Base-by-base conservation (phyloP, 257 asterid species). In the Scutellaria minor region DNA sequence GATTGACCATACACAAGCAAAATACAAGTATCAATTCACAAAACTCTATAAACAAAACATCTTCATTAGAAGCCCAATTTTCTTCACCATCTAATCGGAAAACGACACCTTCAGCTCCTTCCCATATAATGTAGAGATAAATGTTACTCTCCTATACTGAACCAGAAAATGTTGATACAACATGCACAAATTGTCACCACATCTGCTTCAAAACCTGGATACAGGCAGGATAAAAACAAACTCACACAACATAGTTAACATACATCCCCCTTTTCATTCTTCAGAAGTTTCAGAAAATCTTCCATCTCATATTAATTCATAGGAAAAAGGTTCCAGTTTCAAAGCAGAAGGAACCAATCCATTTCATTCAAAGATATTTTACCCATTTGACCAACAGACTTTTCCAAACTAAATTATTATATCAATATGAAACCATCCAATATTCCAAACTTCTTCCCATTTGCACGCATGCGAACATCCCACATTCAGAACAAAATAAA, bases 401-500 rank as follows among this genome's bases (percentile, higher is more conserved):
- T 45, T 45, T 64, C 55, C 5, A 20, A 64, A 10, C 10, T 9
- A 18, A 31, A 70, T 44, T 39, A 20, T 13, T 12, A 22, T 47
- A 27, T 60, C 72, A 37, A 9, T 35, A 22, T 24, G 7, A 72
- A 44, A 35, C 63, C 14, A 58, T 58, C 64, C 6, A 27, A 58
- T 55, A 55, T 55, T 55, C 61, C 61, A 54, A 20, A 8, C 3
- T 52, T 15, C 1, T 3, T 20, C 0, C 42, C 15, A 42, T 48
- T 39, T 46, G 46, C 61, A 39, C 53, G 64, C 54, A 39, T 37
- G 65, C 64, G 45, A 40, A 41, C 12, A 65, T 9, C 50, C 20
- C 52, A 50, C 63, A 71, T 24, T 39, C 57, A 48, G 50, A 68
- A 63, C 57, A n/a, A 13, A 52, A 11, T 24, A 40, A 35, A 48